Percentiles rank a stretch among this genome's conserved stretches.
Evolutionary conservation across 257 asterid species (phyloP).

Genomic region (Marsdenia floribunda): DNA sequence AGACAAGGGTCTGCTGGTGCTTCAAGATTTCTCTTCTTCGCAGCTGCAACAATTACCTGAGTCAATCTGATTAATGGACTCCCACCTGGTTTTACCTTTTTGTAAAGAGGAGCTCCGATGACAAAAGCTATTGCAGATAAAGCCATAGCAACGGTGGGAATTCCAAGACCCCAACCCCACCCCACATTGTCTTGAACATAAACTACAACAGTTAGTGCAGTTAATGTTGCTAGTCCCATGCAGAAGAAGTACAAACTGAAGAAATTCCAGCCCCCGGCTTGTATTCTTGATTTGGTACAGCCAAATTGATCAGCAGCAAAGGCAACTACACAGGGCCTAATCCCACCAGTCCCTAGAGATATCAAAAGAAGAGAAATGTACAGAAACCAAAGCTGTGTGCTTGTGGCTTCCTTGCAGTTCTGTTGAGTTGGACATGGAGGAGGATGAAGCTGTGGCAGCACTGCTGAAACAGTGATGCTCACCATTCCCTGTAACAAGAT

Average conservation of each 20-base stretch:
- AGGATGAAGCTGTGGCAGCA: conserved; percentile 65
- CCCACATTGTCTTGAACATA: conserved; percentile 75
- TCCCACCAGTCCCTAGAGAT: conserved; percentile 72
- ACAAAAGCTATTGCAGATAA: conserved; percentile 48
- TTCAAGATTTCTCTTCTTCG: conserved; percentile 38
- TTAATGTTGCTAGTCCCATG: conserved; percentile 61
- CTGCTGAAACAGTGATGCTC: conserved; percentile 53
- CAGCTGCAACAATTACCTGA: conserved; percentile 65
- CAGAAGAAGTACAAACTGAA: conserved; percentile 77
- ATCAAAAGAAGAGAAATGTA: conserved; percentile 56
- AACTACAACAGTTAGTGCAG: conserved; percentile 70
- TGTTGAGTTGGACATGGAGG: conserved; percentile 67
- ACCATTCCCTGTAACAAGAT: conserved; percentile 58
- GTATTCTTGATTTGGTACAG: conserved; percentile 46
- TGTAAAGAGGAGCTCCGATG: conserved; percentile 51
- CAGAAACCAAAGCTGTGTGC: conserved; percentile 51
- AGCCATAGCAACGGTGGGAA: conserved; percentile 74
- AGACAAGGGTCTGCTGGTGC: conserved; percentile 30
- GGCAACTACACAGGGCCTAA: conserved; percentile 72
- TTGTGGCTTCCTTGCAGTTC: conserved; percentile 70
- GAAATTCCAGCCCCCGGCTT: conserved; percentile 58
- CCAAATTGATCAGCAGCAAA: conserved; percentile 88
- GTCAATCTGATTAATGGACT: conserved; percentile 65
- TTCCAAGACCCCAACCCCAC: conserved; percentile 93
- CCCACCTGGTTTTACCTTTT: conserved; percentile 63